A percentile compares a stretch with the other conserved stretches of the same genome.
Evolutionary conservation across 1,284 basidiomycete species (phyloP).

Genomic region (Caloboletus firmus): DNA sequence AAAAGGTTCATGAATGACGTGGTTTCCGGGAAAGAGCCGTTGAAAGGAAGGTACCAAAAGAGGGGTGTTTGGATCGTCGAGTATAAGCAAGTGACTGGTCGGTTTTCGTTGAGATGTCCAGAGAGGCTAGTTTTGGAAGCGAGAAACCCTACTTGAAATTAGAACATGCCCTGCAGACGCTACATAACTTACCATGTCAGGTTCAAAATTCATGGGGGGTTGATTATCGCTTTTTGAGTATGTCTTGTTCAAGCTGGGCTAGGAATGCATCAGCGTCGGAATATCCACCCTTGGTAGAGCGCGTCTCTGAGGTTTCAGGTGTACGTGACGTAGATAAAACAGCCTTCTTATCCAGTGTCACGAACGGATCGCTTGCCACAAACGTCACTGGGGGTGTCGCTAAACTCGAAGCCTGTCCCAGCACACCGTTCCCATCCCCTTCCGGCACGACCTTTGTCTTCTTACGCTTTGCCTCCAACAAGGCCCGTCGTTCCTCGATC

Average conservation of each 20-base stretch:
- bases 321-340: constrained; percentile 11
- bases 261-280: constrained; percentile 59
- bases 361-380: constrained; percentile 46
- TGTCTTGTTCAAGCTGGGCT: constrained; percentile 56
- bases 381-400: constrained; percentile 1
- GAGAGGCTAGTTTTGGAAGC: constrained; percentile 47
- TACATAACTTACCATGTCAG: constrained; percentile 2
- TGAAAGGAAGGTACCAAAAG: constrained; percentile 35
- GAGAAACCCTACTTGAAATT: constrained; percentile 11
- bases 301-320: constrained; percentile 2
- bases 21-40: constrained; percentile 41
- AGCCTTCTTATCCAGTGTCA: constrained; percentile 46
- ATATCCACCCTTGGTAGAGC: constrained; percentile 28
- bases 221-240: constrained; percentile 27
- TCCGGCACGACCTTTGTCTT: constrained; percentile 46
- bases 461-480: constrained; percentile 79
- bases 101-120: constrained; percentile 51
- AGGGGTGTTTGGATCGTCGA: constrained; percentile 43
- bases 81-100: constrained; percentile 43
- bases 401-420: constrained; percentile 3
- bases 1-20: constrained; percentile 50
- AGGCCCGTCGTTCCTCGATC: constrained; percentile 70
- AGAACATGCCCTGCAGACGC: not conserved
- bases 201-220: not conserved
- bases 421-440: not conserved